A percentile compares a stretch with the other conserved stretches of the same genome.
These are phyloP conservation scores for Microcyclosporella mali DNA, from an alignment of 2,329 filamentous ascomycete species.

Conservation along the genomic window DNA sequence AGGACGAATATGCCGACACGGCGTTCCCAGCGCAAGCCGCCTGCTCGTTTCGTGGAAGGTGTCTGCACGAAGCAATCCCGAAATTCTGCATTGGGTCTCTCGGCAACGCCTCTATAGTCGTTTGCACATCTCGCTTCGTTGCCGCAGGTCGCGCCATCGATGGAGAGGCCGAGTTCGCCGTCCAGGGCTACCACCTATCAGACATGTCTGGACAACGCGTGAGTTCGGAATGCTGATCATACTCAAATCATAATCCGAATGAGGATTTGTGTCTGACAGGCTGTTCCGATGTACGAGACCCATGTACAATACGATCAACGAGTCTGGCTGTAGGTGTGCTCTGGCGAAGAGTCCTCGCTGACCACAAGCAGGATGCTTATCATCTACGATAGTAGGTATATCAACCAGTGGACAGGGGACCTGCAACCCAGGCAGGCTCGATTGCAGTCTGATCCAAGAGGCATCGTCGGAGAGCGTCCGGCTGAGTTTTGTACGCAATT, in stretches of 20 bases:
- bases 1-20: slow-evolving; percentile 48
- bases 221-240: neutral
- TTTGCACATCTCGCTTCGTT: slow-evolving; percentile 51
- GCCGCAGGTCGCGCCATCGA: slow-evolving; percentile 45
- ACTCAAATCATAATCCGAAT: slow-evolving; percentile 47
- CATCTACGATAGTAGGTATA: slow-evolving; percentile 37
- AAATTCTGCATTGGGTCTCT: slow-evolving; percentile 35
- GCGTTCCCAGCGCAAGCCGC: slow-evolving; percentile 38
- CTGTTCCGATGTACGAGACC: slow-evolving; percentile 43
- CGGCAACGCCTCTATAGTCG: slow-evolving; percentile 47
- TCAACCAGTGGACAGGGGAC: slow-evolving; percentile 35
- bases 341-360: slow-evolving; percentile 46
- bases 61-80: slow-evolving; percentile 34
- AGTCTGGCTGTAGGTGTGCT: slow-evolving; percentile 38
- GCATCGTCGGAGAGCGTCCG: slow-evolving; percentile 21
- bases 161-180: slow-evolving; percentile 42
- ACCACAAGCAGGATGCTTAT: slow-evolving; percentile 43
- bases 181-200: slow-evolving; percentile 32
- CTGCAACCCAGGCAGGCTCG: slow-evolving; percentile 9
- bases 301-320: slow-evolving; percentile 46
- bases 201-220: neutral
- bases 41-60: slow-evolving; percentile 32
- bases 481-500: slow-evolving; percentile 23
- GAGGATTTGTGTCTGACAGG: slow-evolving; percentile 38
- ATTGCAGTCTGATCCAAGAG: slow-evolving; percentile 20